Evolutionary conservation across 1,284 basidiomycete genomes (phyloP).

Genomic region (Tilletia caries): DNA sequence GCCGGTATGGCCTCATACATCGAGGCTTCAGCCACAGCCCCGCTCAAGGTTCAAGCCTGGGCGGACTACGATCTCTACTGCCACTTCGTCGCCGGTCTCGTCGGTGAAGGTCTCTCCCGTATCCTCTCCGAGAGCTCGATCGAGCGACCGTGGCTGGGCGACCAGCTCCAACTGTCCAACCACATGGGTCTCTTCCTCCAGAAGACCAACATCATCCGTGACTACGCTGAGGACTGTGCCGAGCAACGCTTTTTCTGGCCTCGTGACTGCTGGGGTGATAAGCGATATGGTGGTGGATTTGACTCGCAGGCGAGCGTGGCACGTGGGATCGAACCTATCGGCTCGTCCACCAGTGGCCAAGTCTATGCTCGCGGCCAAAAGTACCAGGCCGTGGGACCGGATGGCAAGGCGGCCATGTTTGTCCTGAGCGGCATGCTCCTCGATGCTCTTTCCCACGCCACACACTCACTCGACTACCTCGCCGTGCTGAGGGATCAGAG

Average conservation of each 20-base stretch:
- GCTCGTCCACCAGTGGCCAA: constrained; percentile 24
- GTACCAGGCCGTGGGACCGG: constrained; percentile 31
- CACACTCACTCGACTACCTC: constrained; percentile 85
- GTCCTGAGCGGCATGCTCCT: constrained; percentile 74
- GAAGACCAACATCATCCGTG: constrained; percentile 97
- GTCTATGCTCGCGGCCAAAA: constrained; percentile 45
- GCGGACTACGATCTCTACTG: constrained; percentile 95
- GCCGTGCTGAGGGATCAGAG: constrained; percentile 81
- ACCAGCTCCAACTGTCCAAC: constrained; percentile 83
- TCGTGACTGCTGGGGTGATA: constrained; percentile 71
- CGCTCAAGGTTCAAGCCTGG: constrained; percentile 32
- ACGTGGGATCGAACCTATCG: constrained; percentile 40
- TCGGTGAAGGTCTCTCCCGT: constrained; percentile 90
- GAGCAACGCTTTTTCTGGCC: constrained; percentile 92
- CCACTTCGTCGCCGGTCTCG: constrained; percentile 96
- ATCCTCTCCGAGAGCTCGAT: constrained; percentile 84
- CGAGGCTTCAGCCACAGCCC: constrained; percentile 32
- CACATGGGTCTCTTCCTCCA: constrained; percentile 95
- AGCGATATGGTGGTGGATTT: constrained; percentile 25
- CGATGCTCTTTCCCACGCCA: constrained; percentile 80
- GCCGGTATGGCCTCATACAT: constrained; percentile 89
- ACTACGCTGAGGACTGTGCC: constrained; percentile 87
- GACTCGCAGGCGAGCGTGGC: constrained; percentile 40
- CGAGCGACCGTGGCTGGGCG: constrained; percentile 72
- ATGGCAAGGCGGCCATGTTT: constrained; percentile 41